A percentile compares a stretch with the other conserved stretches of the same genome.
Conservation (phyloP, 768 basidiomycete genomes). For the Pleurotus sapidus region DNA sequence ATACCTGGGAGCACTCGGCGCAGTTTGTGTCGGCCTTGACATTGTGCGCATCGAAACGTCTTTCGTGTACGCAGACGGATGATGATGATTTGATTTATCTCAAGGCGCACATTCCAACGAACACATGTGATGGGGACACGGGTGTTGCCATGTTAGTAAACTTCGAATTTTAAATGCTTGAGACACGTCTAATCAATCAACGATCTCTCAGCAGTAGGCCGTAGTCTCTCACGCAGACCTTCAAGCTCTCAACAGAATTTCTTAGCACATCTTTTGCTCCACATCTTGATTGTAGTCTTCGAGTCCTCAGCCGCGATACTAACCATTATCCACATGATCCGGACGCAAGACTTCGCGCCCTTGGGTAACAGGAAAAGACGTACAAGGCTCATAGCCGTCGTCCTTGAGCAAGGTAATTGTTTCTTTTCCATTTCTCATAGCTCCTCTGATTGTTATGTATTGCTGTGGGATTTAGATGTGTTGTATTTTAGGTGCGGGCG, state of each 20-base stretch:
- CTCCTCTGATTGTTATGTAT: not conserved
- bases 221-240: not conserved
- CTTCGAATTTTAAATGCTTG: slow-evolving; percentile 8
- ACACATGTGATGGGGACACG: slow-evolving; percentile 19
- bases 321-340: slow-evolving; percentile 20
- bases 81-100: not conserved
- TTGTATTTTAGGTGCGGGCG: slow-evolving; percentile 23
- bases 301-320: slow-evolving; percentile 22
- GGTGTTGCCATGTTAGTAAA: slow-evolving; percentile 4
- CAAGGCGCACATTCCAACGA: slow-evolving; percentile 20
- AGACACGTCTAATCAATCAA: not conserved
- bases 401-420: slow-evolving; percentile 23
- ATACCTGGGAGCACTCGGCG: slow-evolving; percentile 19
- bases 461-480: slow-evolving; percentile 13
- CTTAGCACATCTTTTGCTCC: slow-evolving; percentile 21
- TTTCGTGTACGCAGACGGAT: not conserved
- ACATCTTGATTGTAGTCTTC: slow-evolving; percentile 24
- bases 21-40: slow-evolving; percentile 19
- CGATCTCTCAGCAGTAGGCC: not conserved
- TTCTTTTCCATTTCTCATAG: no score
- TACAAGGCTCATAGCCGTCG: slow-evolving; percentile 17
- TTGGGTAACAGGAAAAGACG: slow-evolving; percentile 13
- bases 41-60: slow-evolving; percentile 14
- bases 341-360: slow-evolving; percentile 18
- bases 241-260: not conserved